Evolutionary conservation across 768 basidiomycete genomes (phyloP).

Genomic region (Lactifluus rugatus): DNA sequence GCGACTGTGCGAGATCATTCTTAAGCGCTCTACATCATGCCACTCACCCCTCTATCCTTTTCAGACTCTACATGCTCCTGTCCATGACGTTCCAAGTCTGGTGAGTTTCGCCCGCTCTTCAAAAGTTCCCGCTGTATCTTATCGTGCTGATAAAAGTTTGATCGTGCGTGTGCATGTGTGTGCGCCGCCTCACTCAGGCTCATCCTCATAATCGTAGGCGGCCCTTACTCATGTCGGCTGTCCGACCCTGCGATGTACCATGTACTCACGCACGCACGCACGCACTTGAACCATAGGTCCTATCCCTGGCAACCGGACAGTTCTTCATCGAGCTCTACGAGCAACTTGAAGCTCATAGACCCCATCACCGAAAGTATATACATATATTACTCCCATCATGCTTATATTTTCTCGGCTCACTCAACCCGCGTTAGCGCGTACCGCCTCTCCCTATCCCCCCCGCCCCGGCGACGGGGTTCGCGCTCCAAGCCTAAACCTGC

Average conservation of each 20-base stretch:
- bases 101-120: constrained; percentile 31
- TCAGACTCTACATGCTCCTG: constrained; percentile 61
- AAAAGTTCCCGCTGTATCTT: background rate
- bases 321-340: constrained; percentile 42
- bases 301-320: constrained; percentile 48
- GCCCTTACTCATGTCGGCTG: background rate
- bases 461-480: constrained; percentile 16
- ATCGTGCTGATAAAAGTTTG: background rate
- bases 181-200: constrained; percentile 28
- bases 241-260: background rate
- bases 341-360: constrained; percentile 23
- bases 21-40: background rate
- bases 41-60: background rate
- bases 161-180: too few species aligned
- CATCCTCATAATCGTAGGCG: constrained; percentile 40
- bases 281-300: constrained; percentile 36
- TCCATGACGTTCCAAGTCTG: constrained; percentile 64
- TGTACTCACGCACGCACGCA: background rate
- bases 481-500: constrained; percentile 38
- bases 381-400: too few species aligned
- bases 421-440: background rate
- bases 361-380: constrained; percentile 12
- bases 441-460: background rate
- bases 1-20: constrained; percentile 45
- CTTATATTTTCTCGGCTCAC: background rate